These are phyloP conservation scores for Onygena corvina DNA, from an alignment of 2,329 filamentous ascomycete genomes.

Conservation along the genomic window DNA sequence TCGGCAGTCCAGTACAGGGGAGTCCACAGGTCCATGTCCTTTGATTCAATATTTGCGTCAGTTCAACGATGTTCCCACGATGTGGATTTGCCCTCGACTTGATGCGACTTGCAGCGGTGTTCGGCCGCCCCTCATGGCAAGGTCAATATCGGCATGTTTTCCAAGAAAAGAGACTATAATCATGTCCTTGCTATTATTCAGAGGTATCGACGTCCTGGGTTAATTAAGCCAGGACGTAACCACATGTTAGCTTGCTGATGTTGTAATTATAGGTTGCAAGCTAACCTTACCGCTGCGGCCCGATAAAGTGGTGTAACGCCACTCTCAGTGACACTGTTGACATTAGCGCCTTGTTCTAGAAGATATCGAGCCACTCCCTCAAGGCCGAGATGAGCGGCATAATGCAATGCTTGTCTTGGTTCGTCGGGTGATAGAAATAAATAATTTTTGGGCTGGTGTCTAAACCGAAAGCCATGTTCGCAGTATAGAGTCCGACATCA, in stretches of 20 bases:
- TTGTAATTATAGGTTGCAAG: not conserved
- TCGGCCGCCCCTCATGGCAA: not conserved
- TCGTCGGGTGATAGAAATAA: slow-evolving; percentile 2
- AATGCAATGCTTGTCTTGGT: not conserved
- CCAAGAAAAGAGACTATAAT: not conserved
- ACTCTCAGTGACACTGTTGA: not conserved
- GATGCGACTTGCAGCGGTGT: not conserved
- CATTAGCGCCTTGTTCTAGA: not conserved
- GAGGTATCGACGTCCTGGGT: too few relatives aligned
- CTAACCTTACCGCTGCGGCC: not conserved
- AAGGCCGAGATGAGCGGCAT: not conserved
- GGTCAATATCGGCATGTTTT: not conserved
- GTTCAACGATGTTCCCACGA: not conserved
- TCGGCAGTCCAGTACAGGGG: slow-evolving; percentile 3
- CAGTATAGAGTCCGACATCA: not conserved
- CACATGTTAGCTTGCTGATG: not conserved
- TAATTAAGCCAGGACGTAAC: too few relatives aligned
- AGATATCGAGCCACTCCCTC: not conserved
- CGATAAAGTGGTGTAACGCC: not conserved
- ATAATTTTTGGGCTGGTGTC: slow-evolving; percentile 1
- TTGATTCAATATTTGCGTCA: not conserved
- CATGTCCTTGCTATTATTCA: not conserved
- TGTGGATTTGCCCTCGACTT: not conserved
- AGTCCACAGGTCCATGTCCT: not conserved
- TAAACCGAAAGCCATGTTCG: not conserved